Percentiles rank a stretch among this genome's conserved stretches.
Evolutionary conservation across 2,329 filamentous ascomycete genomes (phyloP).

Genomic region (Diplocarpon rosae): DNA sequence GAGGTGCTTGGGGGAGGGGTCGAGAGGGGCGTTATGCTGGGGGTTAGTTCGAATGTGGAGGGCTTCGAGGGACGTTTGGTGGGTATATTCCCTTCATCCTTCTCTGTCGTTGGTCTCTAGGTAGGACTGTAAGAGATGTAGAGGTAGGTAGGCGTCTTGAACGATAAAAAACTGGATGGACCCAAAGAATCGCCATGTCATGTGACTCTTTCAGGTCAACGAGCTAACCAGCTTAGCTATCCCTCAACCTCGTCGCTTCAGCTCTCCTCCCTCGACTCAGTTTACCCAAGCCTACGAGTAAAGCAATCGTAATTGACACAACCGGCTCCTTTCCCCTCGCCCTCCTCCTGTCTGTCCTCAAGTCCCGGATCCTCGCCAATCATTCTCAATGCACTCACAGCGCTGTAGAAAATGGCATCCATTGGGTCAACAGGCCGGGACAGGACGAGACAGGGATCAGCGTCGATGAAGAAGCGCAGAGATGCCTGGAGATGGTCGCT

Average conservation of each 20-base stretch:
- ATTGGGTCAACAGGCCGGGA: neutral
- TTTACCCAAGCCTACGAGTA: slow-evolving; percentile 4
- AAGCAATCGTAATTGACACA: slow-evolving; percentile 24
- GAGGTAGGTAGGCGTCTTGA: too few species aligned
- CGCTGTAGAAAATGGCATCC: slow-evolving; percentile 4
- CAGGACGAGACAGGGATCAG: neutral
- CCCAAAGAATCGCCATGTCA: neutral
- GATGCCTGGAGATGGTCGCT: slow-evolving; percentile 37
- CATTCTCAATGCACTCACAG: neutral
- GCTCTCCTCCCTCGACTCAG: slow-evolving; percentile 13
- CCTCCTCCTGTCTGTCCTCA: slow-evolving; percentile 21
- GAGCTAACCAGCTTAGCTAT: slow-evolving; percentile 15
- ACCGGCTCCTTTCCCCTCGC: slow-evolving; percentile 23
- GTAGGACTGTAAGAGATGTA: too few species aligned
- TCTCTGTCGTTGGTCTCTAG: neutral
- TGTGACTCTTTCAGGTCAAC: neutral
- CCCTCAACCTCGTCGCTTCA: slow-evolving; percentile 20
- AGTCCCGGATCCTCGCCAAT: slow-evolving; percentile 10
- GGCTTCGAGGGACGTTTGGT: slow-evolving; percentile 21
- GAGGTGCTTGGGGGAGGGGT: slow-evolving; percentile 18
- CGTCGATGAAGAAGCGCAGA: slow-evolving; percentile 14
- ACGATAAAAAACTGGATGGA: too few species aligned
- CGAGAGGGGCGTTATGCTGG: slow-evolving; percentile 18
- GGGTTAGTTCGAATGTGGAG: slow-evolving; percentile 24
- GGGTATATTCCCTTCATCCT: slow-evolving; percentile 7